phyloP scores from a whole-genome alignment of 306 rosid species.

The Quercus cerris region DNA sequence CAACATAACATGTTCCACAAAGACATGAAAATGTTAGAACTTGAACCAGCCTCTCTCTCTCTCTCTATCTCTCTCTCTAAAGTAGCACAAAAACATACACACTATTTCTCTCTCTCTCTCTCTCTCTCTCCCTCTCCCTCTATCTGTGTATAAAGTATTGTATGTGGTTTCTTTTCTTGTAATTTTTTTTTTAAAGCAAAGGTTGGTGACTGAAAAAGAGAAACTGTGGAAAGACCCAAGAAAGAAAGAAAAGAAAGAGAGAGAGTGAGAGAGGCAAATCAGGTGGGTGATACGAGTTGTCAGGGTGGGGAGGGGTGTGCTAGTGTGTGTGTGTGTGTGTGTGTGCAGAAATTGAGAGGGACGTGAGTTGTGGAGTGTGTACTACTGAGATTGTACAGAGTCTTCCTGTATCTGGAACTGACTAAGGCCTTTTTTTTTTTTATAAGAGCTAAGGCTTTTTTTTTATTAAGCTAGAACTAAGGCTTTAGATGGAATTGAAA shows the following conservation, averaged over 20 bases:
- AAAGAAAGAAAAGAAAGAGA: not conserved
- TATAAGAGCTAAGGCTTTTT: too few relatives aligned
- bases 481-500: too few relatives aligned
- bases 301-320: slow-evolving; percentile 21
- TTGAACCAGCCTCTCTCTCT: not conserved
- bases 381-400: not conserved
- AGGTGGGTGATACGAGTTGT: slow-evolving; percentile 36
- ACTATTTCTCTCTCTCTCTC: not conserved
- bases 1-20: not conserved
- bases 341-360: slow-evolving; percentile 33
- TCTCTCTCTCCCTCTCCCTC: not conserved
- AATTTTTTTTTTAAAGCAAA: too few relatives aligned
- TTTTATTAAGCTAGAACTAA: too few relatives aligned
- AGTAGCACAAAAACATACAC: too few relatives aligned
- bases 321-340: not conserved
- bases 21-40: slow-evolving; percentile 12
- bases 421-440: too few relatives aligned
- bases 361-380: not conserved
- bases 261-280: slow-evolving; percentile 20
- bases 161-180: slow-evolving; percentile 1
- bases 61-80: not conserved
- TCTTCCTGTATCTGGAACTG: too few relatives aligned
- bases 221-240: too few relatives aligned
- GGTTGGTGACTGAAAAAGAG: too few relatives aligned
- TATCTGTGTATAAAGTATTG: not conserved